Percentiles rank a stretch among this genome's conserved stretches.
Evolutionary conservation across 495 filamentous ascomycete genomes (phyloP).

Genomic region (Trichoderma orchidacearum): DNA sequence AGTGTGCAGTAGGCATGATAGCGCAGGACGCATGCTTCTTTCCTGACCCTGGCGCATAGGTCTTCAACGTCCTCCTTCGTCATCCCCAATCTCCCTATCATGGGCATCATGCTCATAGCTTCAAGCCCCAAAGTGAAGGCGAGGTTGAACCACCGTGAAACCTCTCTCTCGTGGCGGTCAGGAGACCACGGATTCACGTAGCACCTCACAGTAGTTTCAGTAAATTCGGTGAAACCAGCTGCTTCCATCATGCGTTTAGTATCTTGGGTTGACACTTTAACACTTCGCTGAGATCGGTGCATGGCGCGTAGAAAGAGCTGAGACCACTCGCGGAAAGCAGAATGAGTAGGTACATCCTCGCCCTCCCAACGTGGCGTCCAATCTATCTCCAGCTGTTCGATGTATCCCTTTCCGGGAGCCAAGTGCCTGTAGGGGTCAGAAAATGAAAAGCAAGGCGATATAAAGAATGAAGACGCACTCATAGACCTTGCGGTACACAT

Average conservation of each 20-base stretch:
- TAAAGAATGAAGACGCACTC: conserved; percentile 29
- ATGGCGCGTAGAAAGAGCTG: conserved; percentile 58
- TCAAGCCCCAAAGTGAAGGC: conserved; percentile 60
- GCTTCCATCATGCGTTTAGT: conserved; percentile 49
- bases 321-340: conserved; percentile 50
- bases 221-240: conserved; percentile 75
- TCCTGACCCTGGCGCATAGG: conserved; percentile 47
- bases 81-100: conserved; percentile 54
- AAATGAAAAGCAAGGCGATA: conserved; percentile 4
- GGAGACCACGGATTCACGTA: conserved; percentile 70
- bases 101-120: conserved; percentile 58
- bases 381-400: conserved; percentile 94
- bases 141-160: conserved; percentile 78
- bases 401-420: conserved; percentile 58
- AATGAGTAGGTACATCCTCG: conserved; percentile 34
- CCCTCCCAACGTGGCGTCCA: conserved; percentile 67
- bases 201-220: conserved; percentile 56
- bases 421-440: conserved; percentile 42
- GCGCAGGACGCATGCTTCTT: conserved; percentile 54
- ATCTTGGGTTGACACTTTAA: conserved; percentile 47
- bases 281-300: conserved; percentile 43
- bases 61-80: conserved; percentile 49
- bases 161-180: conserved; percentile 52
- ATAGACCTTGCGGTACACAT: conserved; percentile 57
- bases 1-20: conserved; percentile 56